A percentile compares a stretch with the other conserved stretches of the same genome.
Evolutionary conservation across 257 asterid genomes (phyloP).

Genomic region (Ballota nigra): DNA sequence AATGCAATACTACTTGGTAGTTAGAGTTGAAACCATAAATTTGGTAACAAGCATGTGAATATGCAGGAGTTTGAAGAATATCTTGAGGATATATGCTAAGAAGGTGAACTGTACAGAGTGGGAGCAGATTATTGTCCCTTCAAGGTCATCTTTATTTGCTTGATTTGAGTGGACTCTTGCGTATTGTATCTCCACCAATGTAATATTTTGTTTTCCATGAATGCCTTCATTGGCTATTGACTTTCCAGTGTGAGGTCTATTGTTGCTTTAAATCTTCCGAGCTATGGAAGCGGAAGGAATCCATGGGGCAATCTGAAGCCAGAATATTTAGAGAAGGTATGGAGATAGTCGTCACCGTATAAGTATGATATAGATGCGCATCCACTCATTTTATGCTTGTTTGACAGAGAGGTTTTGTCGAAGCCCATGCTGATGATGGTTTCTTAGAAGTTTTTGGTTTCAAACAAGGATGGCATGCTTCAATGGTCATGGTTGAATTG

Average conservation of each 20-base stretch:
- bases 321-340: constrained; percentile 88
- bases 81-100: constrained; percentile 79
- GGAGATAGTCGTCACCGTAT: background rate
- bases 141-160: constrained; percentile 55
- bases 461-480: constrained; percentile 99
- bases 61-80: constrained; percentile 92
- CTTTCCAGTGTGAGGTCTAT: constrained; percentile 82
- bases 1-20: too few relatives aligned
- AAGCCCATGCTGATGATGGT: constrained; percentile 94
- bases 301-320: constrained; percentile 98
- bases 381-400: background rate
- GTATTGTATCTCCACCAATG: background rate
- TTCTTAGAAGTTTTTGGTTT: constrained; percentile 78
- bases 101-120: constrained; percentile 79
- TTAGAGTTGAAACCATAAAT: constrained; percentile 4
- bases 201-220: background rate
- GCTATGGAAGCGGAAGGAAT: constrained; percentile 98
- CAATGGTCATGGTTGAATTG: constrained; percentile 94
- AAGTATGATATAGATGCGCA: background rate
- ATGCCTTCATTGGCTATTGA: constrained; percentile 9
- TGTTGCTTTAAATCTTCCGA: constrained; percentile 94
- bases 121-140: constrained; percentile 85
- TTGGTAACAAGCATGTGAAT: background rate
- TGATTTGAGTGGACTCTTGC: background rate
- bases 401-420: constrained; percentile 82